Evolutionary conservation across 2,329 filamentous ascomycete species (phyloP).

Genomic region (Cladosporium cucumerinum): DNA sequence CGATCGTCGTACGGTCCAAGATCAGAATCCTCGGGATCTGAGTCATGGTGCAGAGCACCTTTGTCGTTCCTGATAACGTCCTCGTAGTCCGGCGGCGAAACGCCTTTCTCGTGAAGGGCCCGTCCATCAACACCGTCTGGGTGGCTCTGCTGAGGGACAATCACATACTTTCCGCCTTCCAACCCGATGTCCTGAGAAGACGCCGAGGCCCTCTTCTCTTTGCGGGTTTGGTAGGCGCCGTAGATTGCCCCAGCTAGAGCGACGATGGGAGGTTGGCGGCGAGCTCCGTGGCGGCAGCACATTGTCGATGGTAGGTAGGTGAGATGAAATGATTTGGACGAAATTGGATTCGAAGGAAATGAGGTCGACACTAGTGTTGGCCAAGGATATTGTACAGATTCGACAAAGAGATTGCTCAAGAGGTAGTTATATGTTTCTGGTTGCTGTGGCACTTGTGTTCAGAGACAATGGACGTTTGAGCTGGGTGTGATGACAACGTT

Average conservation of each 20-base stretch:
- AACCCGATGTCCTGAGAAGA: background rate
- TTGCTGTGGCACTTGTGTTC: background rate
- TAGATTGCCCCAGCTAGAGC: background rate
- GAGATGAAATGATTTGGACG: background rate
- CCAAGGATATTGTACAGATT: background rate
- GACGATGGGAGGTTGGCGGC: constrained; percentile 2
- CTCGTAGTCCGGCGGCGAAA: constrained; percentile 9
- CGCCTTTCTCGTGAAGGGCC: background rate
- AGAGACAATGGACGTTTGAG: background rate
- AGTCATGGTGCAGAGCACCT: background rate
- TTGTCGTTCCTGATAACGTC: background rate
- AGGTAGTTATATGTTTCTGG: background rate
- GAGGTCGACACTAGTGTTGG: background rate
- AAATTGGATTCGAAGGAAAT: background rate
- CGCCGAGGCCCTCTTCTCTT: background rate
- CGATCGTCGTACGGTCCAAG: background rate
- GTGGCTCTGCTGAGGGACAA: background rate
- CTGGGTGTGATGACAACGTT: background rate
- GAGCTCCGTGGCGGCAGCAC: background rate
- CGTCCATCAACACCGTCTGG: background rate
- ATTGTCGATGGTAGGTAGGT: constrained; percentile 6
- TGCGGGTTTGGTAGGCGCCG: constrained; percentile 7
- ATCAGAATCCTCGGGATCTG: background rate
- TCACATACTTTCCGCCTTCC: background rate
- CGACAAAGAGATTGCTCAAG: background rate